Percentiles rank a stretch among this genome's conserved stretches.
Conservation (phyloP, 2,329 filamentous ascomycete genomes). For the Colletotrichum tofieldiae region DNA sequence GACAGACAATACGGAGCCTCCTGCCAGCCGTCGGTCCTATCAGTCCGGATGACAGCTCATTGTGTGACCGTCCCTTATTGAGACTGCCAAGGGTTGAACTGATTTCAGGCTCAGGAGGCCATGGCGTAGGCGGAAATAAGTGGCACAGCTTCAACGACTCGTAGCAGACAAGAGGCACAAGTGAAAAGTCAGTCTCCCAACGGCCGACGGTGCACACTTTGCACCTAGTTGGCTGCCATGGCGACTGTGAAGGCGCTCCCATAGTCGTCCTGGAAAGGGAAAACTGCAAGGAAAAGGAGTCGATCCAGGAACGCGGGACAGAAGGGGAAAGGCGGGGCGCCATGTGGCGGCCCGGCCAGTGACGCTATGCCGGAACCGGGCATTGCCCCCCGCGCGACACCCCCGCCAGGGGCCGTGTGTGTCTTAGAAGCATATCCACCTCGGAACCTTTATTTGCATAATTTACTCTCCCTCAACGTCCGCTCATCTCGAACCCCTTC, state of each 20-base stretch:
- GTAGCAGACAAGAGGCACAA: background rate
- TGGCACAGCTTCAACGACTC: background rate
- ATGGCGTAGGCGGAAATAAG: background rate
- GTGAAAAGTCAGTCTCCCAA: background rate
- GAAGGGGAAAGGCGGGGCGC: slow-evolving; percentile 1
- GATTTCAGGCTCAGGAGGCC: background rate
- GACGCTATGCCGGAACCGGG: background rate
- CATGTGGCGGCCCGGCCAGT: slow-evolving; percentile 4
- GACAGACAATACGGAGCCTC: background rate
- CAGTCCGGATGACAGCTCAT: background rate
- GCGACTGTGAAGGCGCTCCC: background rate
- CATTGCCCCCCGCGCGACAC: background rate
- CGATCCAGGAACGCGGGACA: background rate
- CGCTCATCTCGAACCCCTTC: background rate
- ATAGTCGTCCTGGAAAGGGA: background rate
- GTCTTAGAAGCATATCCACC: background rate
- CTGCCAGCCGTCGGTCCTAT: no score
- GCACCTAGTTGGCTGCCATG: background rate
- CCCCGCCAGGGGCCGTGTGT: background rate
- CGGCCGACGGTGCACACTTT: background rate
- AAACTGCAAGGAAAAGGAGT: slow-evolving; percentile 6
- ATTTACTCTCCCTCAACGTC: background rate
- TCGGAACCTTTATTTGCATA: background rate
- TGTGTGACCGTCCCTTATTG: background rate
- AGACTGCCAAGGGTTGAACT: background rate